Base-by-base conservation (phyloP, 768 basidiomycete species). In the Mycena galopus region DNA sequence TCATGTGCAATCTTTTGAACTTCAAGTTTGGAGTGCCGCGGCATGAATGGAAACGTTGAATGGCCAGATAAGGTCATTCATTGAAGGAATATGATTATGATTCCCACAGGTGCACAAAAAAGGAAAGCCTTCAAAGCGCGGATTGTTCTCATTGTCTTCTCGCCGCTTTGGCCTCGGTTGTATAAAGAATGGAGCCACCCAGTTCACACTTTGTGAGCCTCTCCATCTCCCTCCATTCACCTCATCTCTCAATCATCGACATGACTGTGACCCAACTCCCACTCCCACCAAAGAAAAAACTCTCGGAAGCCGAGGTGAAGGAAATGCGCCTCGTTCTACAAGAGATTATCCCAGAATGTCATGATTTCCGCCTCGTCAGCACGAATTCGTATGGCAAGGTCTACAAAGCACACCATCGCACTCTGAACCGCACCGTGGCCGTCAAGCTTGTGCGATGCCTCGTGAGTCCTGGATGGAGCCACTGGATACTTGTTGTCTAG, bases 381-480 rank as follows among this genome's bases (percentile, higher is more conserved):
- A 35, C 23, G 23, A 65, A 23, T 12, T 35, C 63, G 7, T 65
- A 65, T 35, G 63, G 50, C 4, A 53, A 12, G 33, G 35, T 65
- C 2, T 37, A 53, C 63, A 51, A 25, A n/a, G 63, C 50, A 7
- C 35, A 53, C 17, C 63, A 65, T 16, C 32, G 42, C 4, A 21
- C 50, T 29, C 50, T 53, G 12, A 65, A 65, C 33, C 35, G 17
- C 8, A 27, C 55, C 9, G 63, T 65, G n/a, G 63, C 63, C 3
- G 32, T 65, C n/a, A 65, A 65, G 10, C 23, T 65, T 6, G 63
- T 65, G 33, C 25, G 23, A 53, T 65, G 63, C 32, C 21, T 19
- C 23, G 51, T 55, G 27, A 3, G 35, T 23, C 11, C n/a, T 12
- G 12, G 7, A 21, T 11, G 1, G 35, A 47, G 5, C 17, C 16